phyloP scores from a whole-genome alignment of 345 rosid genomes.

The Isatis tinctoria region DNA sequence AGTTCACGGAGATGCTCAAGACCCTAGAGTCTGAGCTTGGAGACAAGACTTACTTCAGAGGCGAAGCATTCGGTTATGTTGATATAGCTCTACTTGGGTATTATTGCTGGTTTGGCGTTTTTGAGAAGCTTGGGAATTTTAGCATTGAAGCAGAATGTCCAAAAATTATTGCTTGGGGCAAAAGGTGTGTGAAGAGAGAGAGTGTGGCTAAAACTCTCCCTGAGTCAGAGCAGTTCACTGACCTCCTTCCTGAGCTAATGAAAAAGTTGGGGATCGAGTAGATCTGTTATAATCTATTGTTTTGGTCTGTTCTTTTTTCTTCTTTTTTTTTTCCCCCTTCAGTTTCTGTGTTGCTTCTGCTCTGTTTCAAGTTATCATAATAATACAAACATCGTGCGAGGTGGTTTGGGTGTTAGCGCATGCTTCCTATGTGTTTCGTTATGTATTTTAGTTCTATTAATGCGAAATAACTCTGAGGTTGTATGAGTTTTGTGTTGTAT shows the following conservation, averaged over 20 bases:
- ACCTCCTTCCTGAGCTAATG: neutral
- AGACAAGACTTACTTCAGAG: constrained; percentile 12
- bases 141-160: neutral
- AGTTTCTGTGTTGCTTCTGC: too few relatives aligned
- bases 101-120: neutral
- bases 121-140: neutral
- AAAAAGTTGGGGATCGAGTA: neutral
- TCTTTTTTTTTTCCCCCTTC: too few relatives aligned
- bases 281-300: neutral
- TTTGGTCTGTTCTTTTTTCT: too few relatives aligned
- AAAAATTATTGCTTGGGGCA: neutral
- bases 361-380: too few relatives aligned
- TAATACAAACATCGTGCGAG: too few relatives aligned
- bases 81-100: constrained; percentile 13
- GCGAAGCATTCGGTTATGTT: constrained; percentile 3
- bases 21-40: neutral
- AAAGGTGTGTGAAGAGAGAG: neutral
- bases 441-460: too few relatives aligned
- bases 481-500: too few relatives aligned
- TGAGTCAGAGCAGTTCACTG: neutral
- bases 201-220: constrained; percentile 3
- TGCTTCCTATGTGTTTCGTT: too few relatives aligned
- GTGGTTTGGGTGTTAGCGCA: too few relatives aligned
- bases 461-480: too few relatives aligned
- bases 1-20: neutral